phyloP scores from a whole-genome alignment of 2,329 filamentous ascomycete species.

The Thielaviopsis populi region DNA sequence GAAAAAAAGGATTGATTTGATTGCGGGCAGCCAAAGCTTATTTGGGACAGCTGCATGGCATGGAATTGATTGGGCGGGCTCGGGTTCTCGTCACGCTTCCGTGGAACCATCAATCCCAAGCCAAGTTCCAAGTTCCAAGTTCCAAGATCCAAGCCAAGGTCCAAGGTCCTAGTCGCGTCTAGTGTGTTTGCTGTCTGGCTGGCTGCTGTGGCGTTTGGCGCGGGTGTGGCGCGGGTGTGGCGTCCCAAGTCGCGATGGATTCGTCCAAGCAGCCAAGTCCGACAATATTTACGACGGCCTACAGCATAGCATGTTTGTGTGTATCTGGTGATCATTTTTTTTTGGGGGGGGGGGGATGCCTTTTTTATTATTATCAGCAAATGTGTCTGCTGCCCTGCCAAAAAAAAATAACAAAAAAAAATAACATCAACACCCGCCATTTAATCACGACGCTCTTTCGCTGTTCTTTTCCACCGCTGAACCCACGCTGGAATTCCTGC shows the following conservation, averaged over 20 bases:
- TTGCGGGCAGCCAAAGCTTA: not conserved
- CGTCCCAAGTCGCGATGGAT: conserved; percentile 8
- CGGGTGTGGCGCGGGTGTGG: not conserved
- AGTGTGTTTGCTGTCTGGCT: not conserved
- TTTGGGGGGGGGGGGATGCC: not conserved
- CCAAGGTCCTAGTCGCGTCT: conserved; percentile 5
- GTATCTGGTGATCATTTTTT: not conserved
- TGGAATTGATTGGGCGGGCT: not conserved
- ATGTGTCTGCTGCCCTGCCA: no score
- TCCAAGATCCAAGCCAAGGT: no score
- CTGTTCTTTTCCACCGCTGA: no score
- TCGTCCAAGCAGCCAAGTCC: not conserved
- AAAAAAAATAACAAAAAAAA: no score
- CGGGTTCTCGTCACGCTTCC: not conserved
- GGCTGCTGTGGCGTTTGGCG: not conserved
- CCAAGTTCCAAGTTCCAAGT: no score
- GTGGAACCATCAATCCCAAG: no score
- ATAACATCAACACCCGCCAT: no score
- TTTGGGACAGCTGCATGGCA: not conserved
- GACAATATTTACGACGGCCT: not conserved
- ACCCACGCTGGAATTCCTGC: no score
- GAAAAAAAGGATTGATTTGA: no score
- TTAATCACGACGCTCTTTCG: no score
- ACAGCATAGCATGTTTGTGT: not conserved
- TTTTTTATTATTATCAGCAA: not conserved